A percentile compares a stretch with the other conserved stretches of the same genome.
Evolutionary conservation across 768 basidiomycete genomes (phyloP).

Genomic region (Hortiboletus campestris): DNA sequence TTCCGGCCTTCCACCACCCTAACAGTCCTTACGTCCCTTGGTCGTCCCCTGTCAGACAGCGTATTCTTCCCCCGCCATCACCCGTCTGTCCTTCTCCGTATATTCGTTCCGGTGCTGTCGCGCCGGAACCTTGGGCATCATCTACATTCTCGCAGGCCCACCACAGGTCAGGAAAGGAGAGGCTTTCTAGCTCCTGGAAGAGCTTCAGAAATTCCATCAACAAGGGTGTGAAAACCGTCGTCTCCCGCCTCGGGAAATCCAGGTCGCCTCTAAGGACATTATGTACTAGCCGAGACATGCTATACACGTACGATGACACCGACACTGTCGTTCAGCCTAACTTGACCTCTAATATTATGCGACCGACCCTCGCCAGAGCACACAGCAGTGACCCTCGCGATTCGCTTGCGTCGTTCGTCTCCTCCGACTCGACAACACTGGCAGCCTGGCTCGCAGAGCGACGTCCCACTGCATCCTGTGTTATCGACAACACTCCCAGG

Average conservation of each 20-base stretch:
- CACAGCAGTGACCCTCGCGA: conserved; percentile 18
- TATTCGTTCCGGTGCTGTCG: conserved; percentile 39
- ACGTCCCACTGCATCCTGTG: conserved; percentile 29
- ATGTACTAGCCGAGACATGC: conserved; percentile 8
- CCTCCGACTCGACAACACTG: conserved; percentile 35
- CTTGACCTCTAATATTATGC: neutral
- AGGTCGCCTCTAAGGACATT: conserved; percentile 12
- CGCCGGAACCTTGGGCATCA: conserved; percentile 41
- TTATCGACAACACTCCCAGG: conserved; percentile 24
- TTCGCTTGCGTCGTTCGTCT: conserved; percentile 30
- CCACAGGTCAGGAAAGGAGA: conserved; percentile 20
- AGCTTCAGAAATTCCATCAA: conserved; percentile 33
- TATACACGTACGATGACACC: conserved; percentile 7
- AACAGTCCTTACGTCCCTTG: conserved; percentile 59
- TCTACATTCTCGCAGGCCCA: conserved; percentile 18
- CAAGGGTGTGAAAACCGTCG: conserved; percentile 23
- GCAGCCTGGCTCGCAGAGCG: conserved; percentile 41
- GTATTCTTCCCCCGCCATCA: conserved; percentile 41
- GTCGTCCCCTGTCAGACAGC: conserved; percentile 42
- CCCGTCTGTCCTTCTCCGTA: conserved; percentile 34
- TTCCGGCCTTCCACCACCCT: conserved; percentile 45
- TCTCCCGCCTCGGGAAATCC: conserved; percentile 17
- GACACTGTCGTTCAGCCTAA: neutral
- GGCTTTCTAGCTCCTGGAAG: conserved; percentile 27
- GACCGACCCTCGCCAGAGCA: neutral